Evolutionary conservation across 257 asterid species (phyloP).

Genomic region (Salvia hispanica): DNA sequence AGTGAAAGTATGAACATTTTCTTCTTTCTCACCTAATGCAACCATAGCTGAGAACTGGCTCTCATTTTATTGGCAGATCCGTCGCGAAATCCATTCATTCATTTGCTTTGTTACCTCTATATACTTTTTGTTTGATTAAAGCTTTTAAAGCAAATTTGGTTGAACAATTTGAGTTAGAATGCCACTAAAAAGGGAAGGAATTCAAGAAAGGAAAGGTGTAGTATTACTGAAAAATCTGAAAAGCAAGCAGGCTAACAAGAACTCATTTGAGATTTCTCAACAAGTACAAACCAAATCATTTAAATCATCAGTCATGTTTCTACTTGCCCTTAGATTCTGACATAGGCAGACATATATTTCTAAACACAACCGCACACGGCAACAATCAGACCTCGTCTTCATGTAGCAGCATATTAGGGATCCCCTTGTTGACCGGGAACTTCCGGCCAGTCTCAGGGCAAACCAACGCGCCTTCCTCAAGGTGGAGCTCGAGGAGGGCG

Average conservation of each 20-base stretch:
- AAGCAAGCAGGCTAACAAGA: background rate
- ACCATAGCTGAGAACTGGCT: conserved; percentile 96
- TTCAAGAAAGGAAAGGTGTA: too few species aligned
- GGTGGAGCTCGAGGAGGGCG: conserved; percentile 89
- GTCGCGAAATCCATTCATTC: conserved; percentile 28
- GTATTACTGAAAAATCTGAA: too few species aligned
- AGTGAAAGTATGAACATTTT: background rate
- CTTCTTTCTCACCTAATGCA: conserved; percentile 25
- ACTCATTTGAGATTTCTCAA: background rate
- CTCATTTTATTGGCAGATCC: conserved; percentile 96
- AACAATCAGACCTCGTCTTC: conserved; percentile 79
- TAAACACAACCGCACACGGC: conserved; percentile 6
- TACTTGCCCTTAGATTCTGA: conserved; percentile 22
- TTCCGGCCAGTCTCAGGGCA: conserved; percentile 88
- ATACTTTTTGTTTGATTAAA: too few species aligned
- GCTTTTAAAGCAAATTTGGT: too few species aligned
- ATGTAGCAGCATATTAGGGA: conserved; percentile 91
- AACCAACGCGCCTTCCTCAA: conserved; percentile 82
- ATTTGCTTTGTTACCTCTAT: conserved; percentile 27
- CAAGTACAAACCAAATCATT: conserved; percentile 6
- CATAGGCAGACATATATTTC: conserved; percentile 27
- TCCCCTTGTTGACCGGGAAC: conserved; percentile 85
- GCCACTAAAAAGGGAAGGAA: too few species aligned
- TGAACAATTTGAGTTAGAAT: too few species aligned
- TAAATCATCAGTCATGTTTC: background rate